Evolutionary conservation across 495 filamentous ascomycete genomes (phyloP).

Genomic region (Cercophora scortea): DNA sequence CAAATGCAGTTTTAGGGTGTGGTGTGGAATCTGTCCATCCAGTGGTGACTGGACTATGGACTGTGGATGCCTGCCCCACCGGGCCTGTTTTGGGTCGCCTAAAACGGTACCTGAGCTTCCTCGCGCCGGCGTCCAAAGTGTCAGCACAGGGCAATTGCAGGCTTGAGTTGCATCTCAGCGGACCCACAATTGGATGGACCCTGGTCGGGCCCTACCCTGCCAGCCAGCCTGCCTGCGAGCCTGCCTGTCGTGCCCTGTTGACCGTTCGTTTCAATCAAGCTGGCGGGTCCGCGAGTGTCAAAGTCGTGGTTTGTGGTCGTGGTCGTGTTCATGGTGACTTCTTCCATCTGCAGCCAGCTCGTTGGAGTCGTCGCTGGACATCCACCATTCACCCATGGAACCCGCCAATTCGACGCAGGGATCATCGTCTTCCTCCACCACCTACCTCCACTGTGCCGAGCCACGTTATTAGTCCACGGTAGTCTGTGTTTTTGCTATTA

Average conservation of each 20-base stretch:
- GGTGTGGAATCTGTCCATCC: not conserved
- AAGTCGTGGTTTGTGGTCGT: too few relatives aligned
- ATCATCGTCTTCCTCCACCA: conserved; percentile 5
- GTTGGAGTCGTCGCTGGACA: too few relatives aligned
- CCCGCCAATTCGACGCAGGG: too few relatives aligned
- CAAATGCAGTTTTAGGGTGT: too few relatives aligned
- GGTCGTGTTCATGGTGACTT: not conserved
- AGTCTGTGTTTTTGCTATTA: conserved; percentile 16
- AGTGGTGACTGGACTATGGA: not conserved
- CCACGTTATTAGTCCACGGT: conserved; percentile 11
- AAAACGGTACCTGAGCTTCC: not conserved
- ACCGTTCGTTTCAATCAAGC: too few relatives aligned
- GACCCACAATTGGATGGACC: not conserved
- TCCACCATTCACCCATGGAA: too few relatives aligned
- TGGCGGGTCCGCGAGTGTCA: too few relatives aligned
- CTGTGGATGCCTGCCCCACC: not conserved
- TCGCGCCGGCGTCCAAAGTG: not conserved
- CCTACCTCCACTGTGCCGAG: conserved; percentile 19
- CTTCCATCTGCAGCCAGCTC: not conserved
- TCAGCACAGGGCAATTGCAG: not conserved
- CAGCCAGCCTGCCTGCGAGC: conserved; percentile 5
- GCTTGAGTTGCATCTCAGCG: not conserved
- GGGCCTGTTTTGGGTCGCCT: not conserved
- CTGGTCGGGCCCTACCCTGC: not conserved
- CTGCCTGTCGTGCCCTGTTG: conserved; percentile 2